Evolutionary conservation across 1,284 basidiomycete species (phyloP).

Genomic region (Cryptococcus amylolentus): DNA sequence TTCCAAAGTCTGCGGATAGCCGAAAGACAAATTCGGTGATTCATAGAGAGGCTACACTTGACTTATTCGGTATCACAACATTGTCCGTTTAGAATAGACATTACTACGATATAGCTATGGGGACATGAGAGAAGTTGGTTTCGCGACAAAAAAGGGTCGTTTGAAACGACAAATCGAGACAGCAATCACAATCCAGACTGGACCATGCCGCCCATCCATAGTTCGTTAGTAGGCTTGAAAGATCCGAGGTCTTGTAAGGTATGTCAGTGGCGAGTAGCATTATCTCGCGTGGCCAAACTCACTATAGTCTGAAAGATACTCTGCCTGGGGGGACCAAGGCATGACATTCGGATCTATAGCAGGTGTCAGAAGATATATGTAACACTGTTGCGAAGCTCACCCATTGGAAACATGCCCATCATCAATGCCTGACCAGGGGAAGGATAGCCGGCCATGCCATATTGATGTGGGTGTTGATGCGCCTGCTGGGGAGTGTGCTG

Average conservation of each 20-base stretch:
- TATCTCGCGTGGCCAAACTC: not conserved
- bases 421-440: not conserved
- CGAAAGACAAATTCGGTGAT: too few species aligned
- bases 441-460: not conserved
- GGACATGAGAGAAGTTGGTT: too few species aligned
- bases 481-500: not conserved
- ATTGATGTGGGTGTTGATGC: not conserved
- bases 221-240: not conserved
- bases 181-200: not conserved
- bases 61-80: too few species aligned
- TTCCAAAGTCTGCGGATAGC: too few species aligned
- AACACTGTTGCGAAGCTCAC: constrained; percentile 2
- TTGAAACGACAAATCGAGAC: too few species aligned
- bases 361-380: not conserved
- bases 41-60: too few species aligned
- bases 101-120: too few species aligned
- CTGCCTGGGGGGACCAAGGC: constrained; percentile 10
- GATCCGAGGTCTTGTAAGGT: not conserved
- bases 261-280: not conserved
- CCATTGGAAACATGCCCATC: constrained; percentile 9
- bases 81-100: too few species aligned
- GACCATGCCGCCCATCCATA: not conserved
- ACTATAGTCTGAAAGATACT: constrained; percentile 4
- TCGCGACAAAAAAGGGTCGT: too few species aligned
- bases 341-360: constrained; percentile 10